Percentiles rank a stretch among this genome's conserved stretches.
These are phyloP conservation scores for Populus pruinosa DNA, from an alignment of 345 rosid species.

Conservation along the genomic window DNA sequence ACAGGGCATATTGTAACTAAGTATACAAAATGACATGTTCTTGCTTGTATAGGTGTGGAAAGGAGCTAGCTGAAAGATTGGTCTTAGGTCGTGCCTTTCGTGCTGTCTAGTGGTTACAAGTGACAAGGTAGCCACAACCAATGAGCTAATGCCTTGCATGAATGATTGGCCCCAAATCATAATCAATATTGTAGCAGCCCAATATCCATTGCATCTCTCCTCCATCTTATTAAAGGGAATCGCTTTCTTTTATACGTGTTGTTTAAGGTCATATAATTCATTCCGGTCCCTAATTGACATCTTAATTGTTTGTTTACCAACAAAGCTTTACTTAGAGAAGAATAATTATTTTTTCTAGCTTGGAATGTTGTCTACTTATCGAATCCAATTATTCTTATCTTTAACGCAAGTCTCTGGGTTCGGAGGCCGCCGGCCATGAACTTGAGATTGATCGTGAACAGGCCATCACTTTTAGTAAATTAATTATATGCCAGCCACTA, in stretches of 20 bases:
- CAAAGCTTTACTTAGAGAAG: background rate
- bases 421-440: background rate
- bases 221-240: background rate
- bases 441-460: background rate
- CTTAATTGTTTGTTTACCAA: slow-evolving; percentile 1
- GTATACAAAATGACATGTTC: background rate
- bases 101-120: slow-evolving; percentile 9
- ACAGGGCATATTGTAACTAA: background rate
- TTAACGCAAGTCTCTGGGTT: background rate
- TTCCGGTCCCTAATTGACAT: background rate
- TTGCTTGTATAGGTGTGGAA: slow-evolving; percentile 11
- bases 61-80: slow-evolving; percentile 2
- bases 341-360: background rate
- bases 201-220: background rate
- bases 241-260: background rate
- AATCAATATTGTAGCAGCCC: background rate
- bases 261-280: background rate
- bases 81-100: slow-evolving; percentile 2
- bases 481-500: background rate
- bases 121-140: slow-evolving; percentile 17
- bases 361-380: background rate
- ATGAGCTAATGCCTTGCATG: background rate
- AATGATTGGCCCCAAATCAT: slow-evolving; percentile 19
- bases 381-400: background rate
- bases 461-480: background rate